Conservation (phyloP, 495 filamentous ascomycete species). For the Neurospora sp. region DNA sequence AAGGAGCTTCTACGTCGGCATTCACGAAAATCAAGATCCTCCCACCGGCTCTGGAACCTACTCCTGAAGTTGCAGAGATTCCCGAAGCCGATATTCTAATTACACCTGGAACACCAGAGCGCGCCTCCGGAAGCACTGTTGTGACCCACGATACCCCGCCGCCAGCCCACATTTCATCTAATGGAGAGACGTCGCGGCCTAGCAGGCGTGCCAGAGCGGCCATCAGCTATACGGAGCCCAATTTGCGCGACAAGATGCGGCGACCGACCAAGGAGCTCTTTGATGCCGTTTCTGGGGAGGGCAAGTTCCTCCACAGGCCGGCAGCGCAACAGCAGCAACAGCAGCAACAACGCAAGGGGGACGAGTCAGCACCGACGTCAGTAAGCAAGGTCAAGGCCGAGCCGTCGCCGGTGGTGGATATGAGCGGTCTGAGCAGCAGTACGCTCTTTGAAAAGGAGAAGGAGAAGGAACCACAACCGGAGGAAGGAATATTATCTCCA, state of each 20-base stretch:
- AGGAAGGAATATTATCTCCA: not conserved
- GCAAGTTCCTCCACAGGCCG: constrained; percentile 28
- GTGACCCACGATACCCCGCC: constrained; percentile 43
- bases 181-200: constrained; percentile 42
- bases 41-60: constrained; percentile 5
- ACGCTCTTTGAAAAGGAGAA: constrained; percentile 11
- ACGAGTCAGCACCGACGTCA: constrained; percentile 15
- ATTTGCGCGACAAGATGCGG: constrained; percentile 78
- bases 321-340: not conserved
- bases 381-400: constrained; percentile 4
- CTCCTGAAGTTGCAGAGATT: constrained; percentile 12
- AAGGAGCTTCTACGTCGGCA: not conserved
- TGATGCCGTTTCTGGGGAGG: constrained; percentile 55
- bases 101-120: constrained; percentile 23
- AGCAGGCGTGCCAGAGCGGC: constrained; percentile 53
- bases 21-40: constrained; percentile 16
- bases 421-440: not conserved
- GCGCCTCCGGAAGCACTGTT: constrained; percentile 7
- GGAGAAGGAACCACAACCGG: constrained; percentile 4
- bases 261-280: constrained; percentile 64
- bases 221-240: constrained; percentile 81
- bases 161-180: constrained; percentile 41
- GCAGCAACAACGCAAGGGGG: constrained; percentile 7
- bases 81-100: constrained; percentile 23
- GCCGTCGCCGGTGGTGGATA: not conserved